These are phyloP conservation scores for Corniculantispora saksenae DNA, from an alignment of 2,329 filamentous ascomycete genomes.

Conservation along the genomic window DNA sequence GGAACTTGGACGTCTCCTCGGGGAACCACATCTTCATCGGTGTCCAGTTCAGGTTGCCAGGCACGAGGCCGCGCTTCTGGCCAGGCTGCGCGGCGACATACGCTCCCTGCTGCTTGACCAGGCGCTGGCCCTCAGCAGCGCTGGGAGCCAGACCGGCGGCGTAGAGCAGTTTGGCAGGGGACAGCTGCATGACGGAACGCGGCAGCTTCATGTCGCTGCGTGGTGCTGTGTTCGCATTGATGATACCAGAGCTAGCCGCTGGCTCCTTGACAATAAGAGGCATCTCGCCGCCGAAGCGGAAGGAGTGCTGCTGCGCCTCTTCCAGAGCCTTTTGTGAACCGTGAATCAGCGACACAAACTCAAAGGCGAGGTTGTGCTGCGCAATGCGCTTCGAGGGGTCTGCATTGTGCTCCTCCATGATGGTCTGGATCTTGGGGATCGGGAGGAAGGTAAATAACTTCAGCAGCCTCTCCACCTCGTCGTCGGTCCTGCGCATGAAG, in stretches of 20 bases:
- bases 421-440: constrained; percentile 60
- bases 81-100: constrained; percentile 60
- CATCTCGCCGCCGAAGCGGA: constrained; percentile 46
- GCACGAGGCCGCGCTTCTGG: constrained; percentile 43
- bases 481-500: constrained; percentile 80
- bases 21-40: constrained; percentile 61
- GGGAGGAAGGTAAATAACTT: constrained; percentile 91
- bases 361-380: constrained; percentile 79
- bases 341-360: constrained; percentile 80
- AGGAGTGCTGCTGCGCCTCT: constrained; percentile 57
- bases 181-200: constrained; percentile 54
- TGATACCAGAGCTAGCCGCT: constrained; percentile 30
- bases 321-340: constrained; percentile 64
- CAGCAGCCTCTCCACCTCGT: constrained; percentile 77
- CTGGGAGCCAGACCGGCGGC: constrained; percentile 61
- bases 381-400: constrained; percentile 74
- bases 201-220: constrained; percentile 61
- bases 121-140: constrained; percentile 57
- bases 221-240: constrained; percentile 50
- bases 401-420: constrained; percentile 67
- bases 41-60: constrained; percentile 59
- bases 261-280: constrained; percentile 35
- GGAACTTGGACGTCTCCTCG: constrained; percentile 58
- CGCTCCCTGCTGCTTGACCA: constrained; percentile 56
- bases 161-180: constrained; percentile 59